Conservation (phyloP, 345 rosid genomes). For the Salix purpurea region DNA sequence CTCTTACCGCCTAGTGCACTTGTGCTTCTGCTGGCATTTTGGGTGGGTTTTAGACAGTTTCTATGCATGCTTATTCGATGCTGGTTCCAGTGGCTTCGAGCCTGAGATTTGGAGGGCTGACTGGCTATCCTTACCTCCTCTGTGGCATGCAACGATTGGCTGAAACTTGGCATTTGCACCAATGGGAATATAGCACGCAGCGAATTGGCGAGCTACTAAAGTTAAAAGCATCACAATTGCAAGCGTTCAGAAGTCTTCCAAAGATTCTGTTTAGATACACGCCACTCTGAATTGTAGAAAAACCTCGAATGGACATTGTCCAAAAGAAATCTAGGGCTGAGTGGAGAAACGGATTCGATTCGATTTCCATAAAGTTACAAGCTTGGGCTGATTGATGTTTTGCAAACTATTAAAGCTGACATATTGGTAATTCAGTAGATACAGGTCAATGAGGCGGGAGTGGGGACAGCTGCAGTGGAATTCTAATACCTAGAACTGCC, state of each 20-base stretch:
- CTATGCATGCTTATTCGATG: neutral
- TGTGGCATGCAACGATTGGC: neutral
- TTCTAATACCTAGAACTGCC: no score
- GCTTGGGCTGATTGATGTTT: neutral
- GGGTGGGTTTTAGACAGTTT: neutral
- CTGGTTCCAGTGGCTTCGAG: neutral
- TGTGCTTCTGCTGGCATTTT: neutral
- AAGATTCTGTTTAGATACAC: no score
- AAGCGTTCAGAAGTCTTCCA: neutral
- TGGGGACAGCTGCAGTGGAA: no score
- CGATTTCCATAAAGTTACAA: neutral
- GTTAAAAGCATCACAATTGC: neutral
- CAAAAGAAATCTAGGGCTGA: neutral
- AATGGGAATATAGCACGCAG: neutral
- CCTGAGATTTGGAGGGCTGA: neutral
- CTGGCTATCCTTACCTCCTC: neutral
- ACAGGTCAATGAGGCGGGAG: no score
- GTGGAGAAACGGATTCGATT: neutral
- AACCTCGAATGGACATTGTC: neutral
- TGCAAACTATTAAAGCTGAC: neutral
- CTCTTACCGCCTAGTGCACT: no score
- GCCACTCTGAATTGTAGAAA: neutral
- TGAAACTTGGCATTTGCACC: neutral
- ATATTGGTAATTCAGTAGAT: no score
- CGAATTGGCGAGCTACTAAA: neutral